A percentile compares a stretch with the other conserved stretches of the same genome.
Conservation (phyloP, 441 rosid species). For the Biscutella laevigata region DNA sequence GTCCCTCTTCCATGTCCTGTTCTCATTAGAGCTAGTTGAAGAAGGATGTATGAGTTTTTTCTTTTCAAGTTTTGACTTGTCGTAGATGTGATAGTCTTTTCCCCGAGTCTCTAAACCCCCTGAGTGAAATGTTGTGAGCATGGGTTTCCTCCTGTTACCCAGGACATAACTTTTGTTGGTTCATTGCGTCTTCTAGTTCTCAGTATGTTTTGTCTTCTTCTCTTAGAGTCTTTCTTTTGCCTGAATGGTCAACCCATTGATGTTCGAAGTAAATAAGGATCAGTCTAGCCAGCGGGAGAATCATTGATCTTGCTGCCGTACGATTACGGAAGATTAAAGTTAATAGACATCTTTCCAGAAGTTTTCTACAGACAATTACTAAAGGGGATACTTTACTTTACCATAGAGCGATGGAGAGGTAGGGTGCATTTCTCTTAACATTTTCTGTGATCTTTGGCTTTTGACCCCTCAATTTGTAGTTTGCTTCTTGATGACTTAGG, state of each 20-base stretch:
- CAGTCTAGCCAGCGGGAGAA: constrained; percentile 32
- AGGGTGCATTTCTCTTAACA: constrained; percentile 12
- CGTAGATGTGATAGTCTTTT: constrained; percentile 35
- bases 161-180: constrained; percentile 19
- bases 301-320: constrained; percentile 28
- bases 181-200: constrained; percentile 23
- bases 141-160: constrained; percentile 29
- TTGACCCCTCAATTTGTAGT: not conserved
- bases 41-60: constrained; percentile 25
- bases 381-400: constrained; percentile 36
- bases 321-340: constrained; percentile 32
- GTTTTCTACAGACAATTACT: constrained; percentile 35
- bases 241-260: constrained; percentile 30
- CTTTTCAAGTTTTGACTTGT: constrained; percentile 27
- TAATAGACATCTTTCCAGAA: constrained; percentile 31
- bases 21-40: constrained; percentile 33
- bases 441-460: not conserved
- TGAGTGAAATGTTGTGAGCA: constrained; percentile 32
- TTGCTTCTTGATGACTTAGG: constrained; percentile 31
- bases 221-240: constrained; percentile 23
- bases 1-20: constrained; percentile 20
- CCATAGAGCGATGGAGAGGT: constrained; percentile 80
- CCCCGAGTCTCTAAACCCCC: constrained; percentile 29
- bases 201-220: constrained; percentile 13
- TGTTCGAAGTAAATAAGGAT: constrained; percentile 44